Evolutionary conservation across 208 protist genomes (phyloP).

Genomic region (Chromosphaera perkinsii): DNA sequence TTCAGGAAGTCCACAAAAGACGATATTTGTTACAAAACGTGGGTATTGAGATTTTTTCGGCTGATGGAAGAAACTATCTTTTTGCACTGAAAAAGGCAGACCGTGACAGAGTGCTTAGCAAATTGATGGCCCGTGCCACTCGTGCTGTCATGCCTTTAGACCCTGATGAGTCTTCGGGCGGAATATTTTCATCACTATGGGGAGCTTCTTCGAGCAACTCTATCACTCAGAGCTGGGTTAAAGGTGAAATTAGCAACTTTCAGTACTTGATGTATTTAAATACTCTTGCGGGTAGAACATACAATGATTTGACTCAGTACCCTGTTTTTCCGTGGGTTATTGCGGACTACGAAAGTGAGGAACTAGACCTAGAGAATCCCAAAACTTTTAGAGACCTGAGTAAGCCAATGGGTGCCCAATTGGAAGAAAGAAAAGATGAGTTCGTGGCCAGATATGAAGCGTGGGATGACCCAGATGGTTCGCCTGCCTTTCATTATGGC

Average conservation of each 20-base stretch:
- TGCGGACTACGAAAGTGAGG: slow-evolving; percentile 35
- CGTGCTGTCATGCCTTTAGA: neutral
- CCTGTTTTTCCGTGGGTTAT: slow-evolving; percentile 67
- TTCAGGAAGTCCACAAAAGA: slow-evolving; percentile 18
- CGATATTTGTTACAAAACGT: slow-evolving; percentile 8
- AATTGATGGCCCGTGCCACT: neutral
- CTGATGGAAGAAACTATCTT: slow-evolving; percentile 11
- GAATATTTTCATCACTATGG: neutral
- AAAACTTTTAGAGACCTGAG: slow-evolving; percentile 56
- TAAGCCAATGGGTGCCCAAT: slow-evolving; percentile 32
- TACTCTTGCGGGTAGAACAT: slow-evolving; percentile 19
- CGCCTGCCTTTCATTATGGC: slow-evolving; percentile 90
- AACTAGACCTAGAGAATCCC: slow-evolving; percentile 44
- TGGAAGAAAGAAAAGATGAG: neutral
- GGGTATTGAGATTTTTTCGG: slow-evolving; percentile 15
- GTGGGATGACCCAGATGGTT: slow-evolving; percentile 41
- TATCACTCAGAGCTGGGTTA: slow-evolving; percentile 6
- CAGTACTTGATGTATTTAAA: slow-evolving; percentile 24
- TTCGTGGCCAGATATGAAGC: slow-evolving; percentile 34
- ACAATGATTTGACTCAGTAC: slow-evolving; percentile 58
- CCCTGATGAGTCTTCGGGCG: neutral
- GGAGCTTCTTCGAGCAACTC: neutral
- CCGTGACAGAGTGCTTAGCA: neutral
- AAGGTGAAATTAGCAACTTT: slow-evolving; percentile 15
- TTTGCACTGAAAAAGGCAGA: slow-evolving; percentile 11